Base-by-base conservation (phyloP, 148 eudicot genomes). In the Fallopia convolvulus region DNA sequence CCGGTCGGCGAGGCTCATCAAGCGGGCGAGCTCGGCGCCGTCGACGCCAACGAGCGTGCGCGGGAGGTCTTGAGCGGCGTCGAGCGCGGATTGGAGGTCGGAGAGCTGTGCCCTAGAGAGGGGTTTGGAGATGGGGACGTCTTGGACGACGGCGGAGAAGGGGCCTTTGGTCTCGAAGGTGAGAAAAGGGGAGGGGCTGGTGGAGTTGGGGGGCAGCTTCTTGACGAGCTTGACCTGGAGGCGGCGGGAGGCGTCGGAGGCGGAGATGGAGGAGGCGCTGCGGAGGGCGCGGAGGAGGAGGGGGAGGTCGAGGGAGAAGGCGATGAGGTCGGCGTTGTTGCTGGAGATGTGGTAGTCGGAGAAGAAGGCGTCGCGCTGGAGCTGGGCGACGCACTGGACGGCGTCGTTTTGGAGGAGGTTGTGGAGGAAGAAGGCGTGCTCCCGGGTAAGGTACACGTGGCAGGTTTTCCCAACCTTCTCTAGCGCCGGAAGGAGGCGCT, bases 91-190 rank as follows among this genome's bases (percentile, higher is more conserved):
- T 73, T 92, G 92, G 21, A 94, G 96, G 83, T 92, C 97, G 3
- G 82, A 47, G 2, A 94, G 79, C 68, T 92, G 89, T 8, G 92
- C 76, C 72, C 97, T 82, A 5, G 99, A 94, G 21, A 92, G 77
- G 42, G 99, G 99, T 81, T 92, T 94, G 14, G 97, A 90, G n/a
- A 94, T 87, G 53, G 99, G 99, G 32, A 94, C 88, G 70, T 94
- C 99, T 76, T 94, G 99, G 60, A 94, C 84, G 44, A 94, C 94
- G 40, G 98, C 97, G 76, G 95, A 89, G 42, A 87, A 87, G 77
- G 87, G 85, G 36, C 97, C 96, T 75, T 89, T 92, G 2, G 97
- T 89, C 81, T 94, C 97, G 53, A 94, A 86, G 0, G 94, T 89
- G 76, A 94, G 84, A 76, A 87, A 94, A 0, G 99, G 97, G 88